phyloP scores from a whole-genome alignment of 2,329 filamentous ascomycete genomes.

The Claviceps spartinae region DNA sequence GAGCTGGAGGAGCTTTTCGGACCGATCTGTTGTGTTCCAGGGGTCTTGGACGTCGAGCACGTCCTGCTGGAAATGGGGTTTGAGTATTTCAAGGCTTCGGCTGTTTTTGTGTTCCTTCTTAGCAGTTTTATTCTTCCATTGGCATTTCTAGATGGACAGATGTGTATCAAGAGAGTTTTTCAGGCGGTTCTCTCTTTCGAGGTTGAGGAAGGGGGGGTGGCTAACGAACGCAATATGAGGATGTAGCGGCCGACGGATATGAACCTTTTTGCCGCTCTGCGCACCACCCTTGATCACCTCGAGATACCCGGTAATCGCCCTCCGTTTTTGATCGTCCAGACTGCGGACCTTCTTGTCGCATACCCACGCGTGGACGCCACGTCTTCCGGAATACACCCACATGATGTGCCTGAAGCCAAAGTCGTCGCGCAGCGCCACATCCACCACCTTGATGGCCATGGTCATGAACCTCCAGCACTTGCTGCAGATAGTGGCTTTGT shows the following conservation, averaged over 20 bases:
- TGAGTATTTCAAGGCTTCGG: conserved; percentile 75
- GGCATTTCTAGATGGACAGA: too few relatives aligned
- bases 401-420: conserved; percentile 95
- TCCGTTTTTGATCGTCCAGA: conserved; percentile 75
- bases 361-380: conserved; percentile 96
- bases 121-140: conserved; percentile 3
- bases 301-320: conserved; percentile 76
- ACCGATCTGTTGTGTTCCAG: conserved; percentile 56
- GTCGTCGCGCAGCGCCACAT: conserved; percentile 76
- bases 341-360: conserved; percentile 77
- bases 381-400: conserved; percentile 95
- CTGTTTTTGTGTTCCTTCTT: conserved; percentile 22
- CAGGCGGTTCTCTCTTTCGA: too few relatives aligned
- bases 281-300: conserved; percentile 80
- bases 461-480: conserved; percentile 97
- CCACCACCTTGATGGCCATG: conserved; percentile 92
- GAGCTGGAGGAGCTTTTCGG: conserved; percentile 67
- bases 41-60: conserved; percentile 79
- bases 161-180: too few relatives aligned
- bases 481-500: conserved; percentile 80
- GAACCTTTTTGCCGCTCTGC: conserved; percentile 77
- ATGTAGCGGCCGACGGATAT: conserved; percentile 71
- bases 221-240: conserved; percentile 63
- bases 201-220: not conserved
- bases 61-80: conserved; percentile 69